A percentile compares a stretch with the other conserved stretches of the same genome.
Conservation (phyloP, 106 monocot genomes). For the Phalaenopsis equestris region DNA sequence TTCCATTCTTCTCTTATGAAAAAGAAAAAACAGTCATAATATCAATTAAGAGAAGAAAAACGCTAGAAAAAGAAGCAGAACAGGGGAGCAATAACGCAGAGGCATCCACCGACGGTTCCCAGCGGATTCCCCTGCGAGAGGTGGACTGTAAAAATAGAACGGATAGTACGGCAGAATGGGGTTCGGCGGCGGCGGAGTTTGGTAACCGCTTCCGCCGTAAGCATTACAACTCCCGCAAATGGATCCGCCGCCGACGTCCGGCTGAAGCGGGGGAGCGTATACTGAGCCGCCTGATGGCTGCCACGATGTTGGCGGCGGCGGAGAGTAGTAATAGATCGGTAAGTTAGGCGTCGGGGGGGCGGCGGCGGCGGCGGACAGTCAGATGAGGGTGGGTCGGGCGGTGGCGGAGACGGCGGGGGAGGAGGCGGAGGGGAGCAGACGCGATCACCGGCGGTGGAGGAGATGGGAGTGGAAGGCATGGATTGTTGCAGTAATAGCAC, state of each 20-base stretch:
- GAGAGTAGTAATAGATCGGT: constrained; percentile 10
- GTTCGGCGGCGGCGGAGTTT: constrained; percentile 20
- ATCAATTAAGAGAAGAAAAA: neutral
- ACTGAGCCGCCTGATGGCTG: neutral
- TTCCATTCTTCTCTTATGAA: too few relatives aligned
- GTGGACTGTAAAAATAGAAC: constrained; percentile 17
- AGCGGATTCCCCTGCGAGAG: neutral
- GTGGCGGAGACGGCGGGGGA: constrained; percentile 20
- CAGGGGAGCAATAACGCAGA: neutral
- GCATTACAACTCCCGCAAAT: too few relatives aligned
- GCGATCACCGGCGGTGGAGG: constrained; percentile 14
- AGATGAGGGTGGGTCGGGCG: constrained; percentile 10
- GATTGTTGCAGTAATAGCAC: constrained; percentile 22
- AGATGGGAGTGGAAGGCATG: constrained; percentile 17
- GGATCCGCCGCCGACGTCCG: neutral
- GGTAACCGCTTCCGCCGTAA: neutral
- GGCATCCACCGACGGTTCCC: neutral
- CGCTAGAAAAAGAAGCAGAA: neutral
- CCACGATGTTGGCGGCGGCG: constrained; percentile 3
- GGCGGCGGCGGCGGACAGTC: constrained; percentile 22
- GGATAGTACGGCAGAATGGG: constrained; percentile 23
- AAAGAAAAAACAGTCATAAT: too few relatives aligned
- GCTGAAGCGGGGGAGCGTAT: constrained; percentile 10
- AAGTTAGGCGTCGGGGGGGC: constrained; percentile 16
- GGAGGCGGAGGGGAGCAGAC: constrained; percentile 43